These are phyloP conservation scores for Huntiella decipiens DNA, from an alignment of 2,329 filamentous ascomycete species.

Conservation along the genomic window DNA sequence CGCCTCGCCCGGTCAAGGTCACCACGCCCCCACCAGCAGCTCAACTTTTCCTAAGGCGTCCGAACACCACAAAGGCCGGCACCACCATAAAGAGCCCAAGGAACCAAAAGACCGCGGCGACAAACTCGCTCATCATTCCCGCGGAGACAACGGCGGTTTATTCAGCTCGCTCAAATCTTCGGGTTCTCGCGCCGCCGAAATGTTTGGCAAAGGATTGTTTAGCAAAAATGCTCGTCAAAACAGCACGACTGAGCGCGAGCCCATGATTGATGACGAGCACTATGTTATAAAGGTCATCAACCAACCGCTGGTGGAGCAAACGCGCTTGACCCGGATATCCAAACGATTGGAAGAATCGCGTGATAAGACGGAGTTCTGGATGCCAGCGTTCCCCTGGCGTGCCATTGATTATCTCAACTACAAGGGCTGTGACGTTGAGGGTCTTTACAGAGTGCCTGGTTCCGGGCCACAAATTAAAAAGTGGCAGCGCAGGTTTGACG, in stretches of 20 bases:
- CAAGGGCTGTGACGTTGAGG: conserved; percentile 84
- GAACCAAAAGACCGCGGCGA: not conserved
- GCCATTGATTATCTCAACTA: conserved; percentile 95
- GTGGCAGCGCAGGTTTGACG: conserved; percentile 82
- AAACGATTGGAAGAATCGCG: conserved; percentile 71
- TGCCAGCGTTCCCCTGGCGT: conserved; percentile 88
- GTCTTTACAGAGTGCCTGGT: conserved; percentile 79
- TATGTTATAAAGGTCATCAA: conserved; percentile 77
- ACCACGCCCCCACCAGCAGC: not conserved
- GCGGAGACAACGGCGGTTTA: conserved; percentile 22
- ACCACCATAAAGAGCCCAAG: conserved; percentile 1
- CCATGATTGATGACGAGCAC: conserved; percentile 55
- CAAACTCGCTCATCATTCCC: conserved; percentile 28
- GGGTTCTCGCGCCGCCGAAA: conserved; percentile 57
- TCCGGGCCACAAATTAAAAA: conserved; percentile 81
- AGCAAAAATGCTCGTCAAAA: conserved; percentile 59
- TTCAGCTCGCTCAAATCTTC: conserved; percentile 57
- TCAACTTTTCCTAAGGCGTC: not conserved
- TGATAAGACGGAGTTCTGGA: conserved; percentile 97
- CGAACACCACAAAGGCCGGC: not conserved
- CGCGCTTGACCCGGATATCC: conserved; percentile 76
- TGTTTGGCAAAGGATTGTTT: conserved; percentile 66
- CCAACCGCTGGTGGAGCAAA: conserved; percentile 69
- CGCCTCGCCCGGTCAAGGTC: conserved; percentile 4
- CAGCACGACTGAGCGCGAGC: conserved; percentile 46